Conservation (phyloP, 2,329 filamentous ascomycete genomes). For the Phoma sp. region DNA sequence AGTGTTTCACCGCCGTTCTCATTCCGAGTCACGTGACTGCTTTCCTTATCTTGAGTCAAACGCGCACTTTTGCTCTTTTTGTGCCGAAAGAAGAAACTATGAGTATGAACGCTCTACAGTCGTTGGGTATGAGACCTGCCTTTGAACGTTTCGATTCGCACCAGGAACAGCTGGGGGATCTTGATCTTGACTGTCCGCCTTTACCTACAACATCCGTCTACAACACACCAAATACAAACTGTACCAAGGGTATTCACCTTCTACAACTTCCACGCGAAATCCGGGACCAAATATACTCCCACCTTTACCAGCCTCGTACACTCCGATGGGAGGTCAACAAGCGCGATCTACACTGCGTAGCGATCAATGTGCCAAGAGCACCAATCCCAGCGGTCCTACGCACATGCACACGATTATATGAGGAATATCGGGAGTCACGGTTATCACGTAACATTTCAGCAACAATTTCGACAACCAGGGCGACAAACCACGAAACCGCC, state of each 20-base stretch:
- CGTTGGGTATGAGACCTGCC: background rate
- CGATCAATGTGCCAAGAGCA: constrained; percentile 4
- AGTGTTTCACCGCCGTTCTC: constrained; percentile 13
- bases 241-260: background rate
- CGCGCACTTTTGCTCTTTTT: constrained; percentile 4
- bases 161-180: background rate
- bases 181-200: background rate
- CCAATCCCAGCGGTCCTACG: constrained; percentile 5
- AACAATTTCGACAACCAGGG: constrained; percentile 8
- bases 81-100: background rate
- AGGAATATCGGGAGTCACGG: constrained; percentile 11
- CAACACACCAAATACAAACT: background rate
- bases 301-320: constrained; percentile 3
- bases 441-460: constrained; percentile 1
- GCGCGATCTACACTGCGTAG: constrained; percentile 9
- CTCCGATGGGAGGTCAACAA: constrained; percentile 11
- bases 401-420: constrained; percentile 12
- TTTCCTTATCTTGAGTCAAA: constrained; percentile 13
- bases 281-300: constrained; percentile 15
- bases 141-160: constrained; percentile 15
- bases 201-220: background rate
- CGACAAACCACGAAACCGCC: constrained; percentile 11
- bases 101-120: background rate
- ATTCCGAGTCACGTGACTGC: constrained; percentile 8
- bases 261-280: constrained; percentile 16